Evolutionary conservation across 1,139 yeast genomes (phyloP), one percentile per base, ranked within the genome.

Genomic region (Kodamaea arcana): DNA sequence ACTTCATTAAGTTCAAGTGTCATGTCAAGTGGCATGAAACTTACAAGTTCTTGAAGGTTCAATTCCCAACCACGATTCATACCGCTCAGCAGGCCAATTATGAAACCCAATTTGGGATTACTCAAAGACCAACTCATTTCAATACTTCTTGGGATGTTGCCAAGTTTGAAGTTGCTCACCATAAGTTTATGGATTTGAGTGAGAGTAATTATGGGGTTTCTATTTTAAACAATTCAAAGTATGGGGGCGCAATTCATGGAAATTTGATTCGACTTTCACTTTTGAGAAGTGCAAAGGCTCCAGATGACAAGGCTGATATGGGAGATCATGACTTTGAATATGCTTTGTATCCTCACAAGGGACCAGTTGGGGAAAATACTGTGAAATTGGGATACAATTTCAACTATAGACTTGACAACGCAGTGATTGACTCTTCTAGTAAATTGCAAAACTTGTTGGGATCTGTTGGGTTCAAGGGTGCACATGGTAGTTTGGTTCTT

Each of bases 101-200:
- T 57, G 98, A 92, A 58, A 88, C 97, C 2, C 95, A 88, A 56
- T 92, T 85, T 61, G 97, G 97, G 40, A 62, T 84, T 33, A 92
- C 95, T 11, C 79, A 75, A 49, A 77, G 97, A 47, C 95, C 97
- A 30, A 92, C 97, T 0, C 97, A 90, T 58, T 90, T 71, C 64
- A 92, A 92, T 56, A 90, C 97, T 1, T 66, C 87, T 1, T 90
- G 97, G 97, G 98, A 90, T 53, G 83, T 82, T 27, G 97, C 97
- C 41, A 88, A 88, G 59, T 92, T 92, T 59, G 98, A 92, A 60
- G 96, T 88, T 15, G 86, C 96, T 48, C 90, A 84, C 50, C 97
- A 92, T 60, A 85, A 86, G 54, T 92, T 87, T 65, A 90, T 94
- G 54, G 97, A 92, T 55, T 79, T 85, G 51, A 83, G 94, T 24